Evolutionary conservation across 768 basidiomycete genomes (phyloP).

Genomic region (Hydnomerulius pinastri): DNA sequence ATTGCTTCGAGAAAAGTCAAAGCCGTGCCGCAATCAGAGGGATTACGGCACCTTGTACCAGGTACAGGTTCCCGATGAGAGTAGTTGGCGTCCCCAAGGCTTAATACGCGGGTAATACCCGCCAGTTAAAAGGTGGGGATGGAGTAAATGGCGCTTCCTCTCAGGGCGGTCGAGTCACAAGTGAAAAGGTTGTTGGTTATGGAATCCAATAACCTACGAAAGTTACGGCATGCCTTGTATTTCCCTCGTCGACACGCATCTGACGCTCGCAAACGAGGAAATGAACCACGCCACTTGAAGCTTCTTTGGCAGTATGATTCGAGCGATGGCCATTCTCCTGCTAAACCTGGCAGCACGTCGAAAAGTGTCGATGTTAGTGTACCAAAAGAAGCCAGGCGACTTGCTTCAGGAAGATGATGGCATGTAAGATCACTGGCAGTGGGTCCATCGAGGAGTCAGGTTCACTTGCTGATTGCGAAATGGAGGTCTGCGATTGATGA

Average conservation of each 20-base stretch:
- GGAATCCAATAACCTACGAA: background rate
- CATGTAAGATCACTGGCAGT: background rate
- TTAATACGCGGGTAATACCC: constrained; percentile 19
- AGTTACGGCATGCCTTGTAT: background rate
- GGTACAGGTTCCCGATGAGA: constrained; percentile 20
- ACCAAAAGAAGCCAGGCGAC: background rate
- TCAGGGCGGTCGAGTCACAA: background rate
- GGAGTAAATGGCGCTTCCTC: constrained; percentile 33
- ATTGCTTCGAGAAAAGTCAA: background rate
- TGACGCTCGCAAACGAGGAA: background rate
- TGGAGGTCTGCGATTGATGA: too few species aligned
- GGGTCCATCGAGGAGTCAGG: background rate
- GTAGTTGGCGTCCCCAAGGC: background rate
- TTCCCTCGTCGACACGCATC: background rate
- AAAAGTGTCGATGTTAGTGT: background rate
- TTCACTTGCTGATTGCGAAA: background rate
- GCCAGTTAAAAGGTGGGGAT: constrained; percentile 31
- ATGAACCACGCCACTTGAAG: too few species aligned
- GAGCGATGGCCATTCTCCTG: background rate
- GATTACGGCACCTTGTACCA: background rate
- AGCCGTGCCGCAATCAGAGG: background rate
- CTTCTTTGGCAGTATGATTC: background rate
- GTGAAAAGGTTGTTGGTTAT: constrained; percentile 26
- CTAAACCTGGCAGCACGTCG: background rate
- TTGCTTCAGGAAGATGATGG: background rate